Evolutionary conservation across 1,284 basidiomycete species (phyloP).

Genomic region (Marasmius fiardii): DNA sequence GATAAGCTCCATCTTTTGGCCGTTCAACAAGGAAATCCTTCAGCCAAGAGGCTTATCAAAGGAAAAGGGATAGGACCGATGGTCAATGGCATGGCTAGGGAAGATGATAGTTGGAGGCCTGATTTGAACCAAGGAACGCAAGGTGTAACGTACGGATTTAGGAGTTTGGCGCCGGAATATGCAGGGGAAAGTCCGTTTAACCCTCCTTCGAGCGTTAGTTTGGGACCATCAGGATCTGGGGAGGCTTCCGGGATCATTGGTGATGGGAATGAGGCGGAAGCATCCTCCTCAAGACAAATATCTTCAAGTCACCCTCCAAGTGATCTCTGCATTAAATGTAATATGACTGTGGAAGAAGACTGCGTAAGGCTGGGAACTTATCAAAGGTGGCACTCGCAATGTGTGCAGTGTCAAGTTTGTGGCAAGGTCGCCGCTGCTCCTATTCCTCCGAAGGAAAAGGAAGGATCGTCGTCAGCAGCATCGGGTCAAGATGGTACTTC

Average conservation of each 20-base stretch:
- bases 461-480: background rate
- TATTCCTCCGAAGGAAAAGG: conserved; percentile 23
- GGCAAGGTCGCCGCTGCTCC: conserved; percentile 73
- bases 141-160: conserved; percentile 84
- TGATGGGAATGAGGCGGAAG: conserved; percentile 26
- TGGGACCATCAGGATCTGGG: background rate
- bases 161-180: conserved; percentile 83
- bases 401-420: conserved; percentile 81
- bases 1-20: conserved; percentile 91
- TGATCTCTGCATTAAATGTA: conserved; percentile 90
- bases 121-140: conserved; percentile 68
- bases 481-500: conserved; percentile 43
- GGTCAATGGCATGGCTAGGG: conserved; percentile 53
- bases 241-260: background rate
- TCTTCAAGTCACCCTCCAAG: conserved; percentile 67
- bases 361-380: conserved; percentile 92
- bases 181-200: conserved; percentile 84
- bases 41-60: conserved; percentile 68
- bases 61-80: conserved; percentile 27
- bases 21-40: conserved; percentile 82
- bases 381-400: conserved; percentile 94
- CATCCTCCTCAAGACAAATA: conserved; percentile 35
- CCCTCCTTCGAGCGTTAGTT: conserved; percentile 8
- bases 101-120: conserved; percentile 19
- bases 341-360: conserved; percentile 93